These are phyloP conservation scores for Phytophthora fragariae DNA, from an alignment of 352 stramenopile species.

Conservation along the genomic window DNA sequence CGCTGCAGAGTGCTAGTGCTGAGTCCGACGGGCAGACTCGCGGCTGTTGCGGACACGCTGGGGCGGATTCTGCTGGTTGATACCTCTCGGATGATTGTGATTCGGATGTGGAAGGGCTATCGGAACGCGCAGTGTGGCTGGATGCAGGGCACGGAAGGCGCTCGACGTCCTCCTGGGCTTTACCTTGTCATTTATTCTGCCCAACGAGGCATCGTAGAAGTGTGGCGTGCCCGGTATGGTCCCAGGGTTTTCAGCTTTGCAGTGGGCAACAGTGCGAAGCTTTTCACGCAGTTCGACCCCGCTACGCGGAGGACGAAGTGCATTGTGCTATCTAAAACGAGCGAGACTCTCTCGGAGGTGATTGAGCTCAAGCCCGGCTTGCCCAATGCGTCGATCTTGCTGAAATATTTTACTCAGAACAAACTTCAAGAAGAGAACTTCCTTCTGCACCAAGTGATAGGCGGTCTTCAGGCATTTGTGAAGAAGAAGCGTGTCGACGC, in stretches of 20 bases:
- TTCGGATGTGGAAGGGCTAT: conserved; percentile 91
- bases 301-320: conserved; percentile 53
- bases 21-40: conserved; percentile 74
- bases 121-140: conserved; percentile 82
- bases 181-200: conserved; percentile 90
- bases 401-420: conserved; percentile 90
- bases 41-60: conserved; percentile 77
- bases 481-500: conserved; percentile 64
- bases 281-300: conserved; percentile 69
- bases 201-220: conserved; percentile 83
- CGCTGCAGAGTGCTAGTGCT: conserved; percentile 69
- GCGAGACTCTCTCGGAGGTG: conserved; percentile 51
- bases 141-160: conserved; percentile 78
- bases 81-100: conserved; percentile 80
- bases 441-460: conserved; percentile 81
- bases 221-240: conserved; percentile 82
- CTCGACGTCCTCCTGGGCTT: conserved; percentile 53
- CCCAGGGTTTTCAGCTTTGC: conserved; percentile 79
- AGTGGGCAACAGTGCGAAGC: conserved; percentile 66
- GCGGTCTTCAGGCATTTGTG: conserved; percentile 71
- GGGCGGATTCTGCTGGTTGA: conserved; percentile 82
- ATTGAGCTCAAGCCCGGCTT: conserved; percentile 66
- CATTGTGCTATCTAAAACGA: conserved; percentile 53
- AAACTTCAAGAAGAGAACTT: conserved; percentile 91
- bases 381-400: conserved; percentile 66